Evolutionary conservation across 192 early-diverging fungal species (phyloP), one percentile per base, ranked within the genome.

Genomic region (Linnemannia hyalina): DNA sequence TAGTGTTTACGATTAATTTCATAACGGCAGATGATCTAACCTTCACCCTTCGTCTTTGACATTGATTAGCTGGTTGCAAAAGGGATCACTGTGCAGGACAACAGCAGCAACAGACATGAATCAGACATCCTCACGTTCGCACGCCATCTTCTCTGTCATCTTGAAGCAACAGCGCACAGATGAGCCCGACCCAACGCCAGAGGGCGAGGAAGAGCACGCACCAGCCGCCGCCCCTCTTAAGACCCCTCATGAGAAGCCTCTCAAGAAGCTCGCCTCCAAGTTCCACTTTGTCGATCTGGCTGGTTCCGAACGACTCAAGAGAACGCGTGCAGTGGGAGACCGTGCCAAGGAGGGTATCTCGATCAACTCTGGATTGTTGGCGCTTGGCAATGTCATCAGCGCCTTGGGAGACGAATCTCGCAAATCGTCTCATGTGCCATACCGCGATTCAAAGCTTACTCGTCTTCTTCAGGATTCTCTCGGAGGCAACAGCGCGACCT

Each of bases 231-330:
- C 65, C 36, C 46, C 76, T 54, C 55, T 77, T 1, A 81, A 73
- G 68, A 74, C 83, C 49, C 40, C 35, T 46, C 75, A 77, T 44
- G 55, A 74, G 5, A 74, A 70, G 49, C 49, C 89, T 5, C 52
- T 88, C 49, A 77, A 87, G 47, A 89, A 89, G 68, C 87, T 96
- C 23, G 80, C 89, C 6, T 97, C 96, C 40, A 99, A 99, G 90
- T 98, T 99, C 78, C 95, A 98, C 82, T 99, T 99, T 93, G 98
- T 99, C 35, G 99, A 99, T 91, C 91, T 99, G 81, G 99, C 99
- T 29, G 99, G 99, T 23, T 97, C 97, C 8, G 98, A 99, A 89
- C 88, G 96, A 68, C 90, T 99, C 18, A 99, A 99, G 88, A 91
- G 95, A 72, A 99, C 98, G 10, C 90, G 96, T 76, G 96, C 97